A percentile compares a stretch with the other conserved stretches of the same genome.
phyloP scores from a whole-genome alignment of 805 yeast genomes.

The Pichia kluyveri region DNA sequence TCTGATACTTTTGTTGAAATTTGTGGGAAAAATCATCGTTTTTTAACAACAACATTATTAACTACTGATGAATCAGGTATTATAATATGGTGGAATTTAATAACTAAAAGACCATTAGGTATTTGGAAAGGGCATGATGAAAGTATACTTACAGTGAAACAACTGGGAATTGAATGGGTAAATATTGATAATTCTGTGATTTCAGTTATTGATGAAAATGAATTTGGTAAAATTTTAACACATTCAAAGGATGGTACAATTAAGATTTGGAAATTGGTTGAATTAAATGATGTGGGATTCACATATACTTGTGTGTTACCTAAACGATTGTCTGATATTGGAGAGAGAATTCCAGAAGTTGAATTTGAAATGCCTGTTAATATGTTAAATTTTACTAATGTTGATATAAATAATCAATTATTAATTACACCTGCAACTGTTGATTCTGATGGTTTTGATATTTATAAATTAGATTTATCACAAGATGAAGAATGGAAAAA shows the following conservation, averaged over 20 bases:
- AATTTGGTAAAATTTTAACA: slow-evolving; percentile 40
- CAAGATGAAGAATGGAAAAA: not conserved
- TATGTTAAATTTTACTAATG: slow-evolving; percentile 62
- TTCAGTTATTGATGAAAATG: slow-evolving; percentile 13
- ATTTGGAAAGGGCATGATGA: slow-evolving; percentile 52
- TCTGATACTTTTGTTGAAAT: not conserved
- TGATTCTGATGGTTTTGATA: slow-evolving; percentile 56
- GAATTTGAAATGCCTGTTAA: slow-evolving; percentile 57
- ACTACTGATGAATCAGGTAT: slow-evolving; percentile 59
- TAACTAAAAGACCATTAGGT: slow-evolving; percentile 43
- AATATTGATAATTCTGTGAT: not conserved
- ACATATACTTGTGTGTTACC: slow-evolving; percentile 10
- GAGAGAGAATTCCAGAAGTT: slow-evolving; percentile 7
- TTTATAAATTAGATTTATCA: slow-evolving; percentile 33
- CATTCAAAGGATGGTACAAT: slow-evolving; percentile 61
- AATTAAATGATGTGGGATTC: slow-evolving; percentile 9
- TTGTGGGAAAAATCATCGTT: slow-evolving; percentile 4
- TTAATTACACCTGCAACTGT: slow-evolving; percentile 55
- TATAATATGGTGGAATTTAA: slow-evolving; percentile 56
- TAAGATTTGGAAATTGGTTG: slow-evolving; percentile 36
- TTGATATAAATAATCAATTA: slow-evolving; percentile 28
- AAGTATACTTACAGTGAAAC: slow-evolving; percentile 41
- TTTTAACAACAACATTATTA: slow-evolving; percentile 30
- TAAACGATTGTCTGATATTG: slow-evolving; percentile 7
- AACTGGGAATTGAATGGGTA: slow-evolving; percentile 30